phyloP scores from a whole-genome alignment of 2,329 filamentous ascomycete genomes.

The Apiospora arundinis region DNA sequence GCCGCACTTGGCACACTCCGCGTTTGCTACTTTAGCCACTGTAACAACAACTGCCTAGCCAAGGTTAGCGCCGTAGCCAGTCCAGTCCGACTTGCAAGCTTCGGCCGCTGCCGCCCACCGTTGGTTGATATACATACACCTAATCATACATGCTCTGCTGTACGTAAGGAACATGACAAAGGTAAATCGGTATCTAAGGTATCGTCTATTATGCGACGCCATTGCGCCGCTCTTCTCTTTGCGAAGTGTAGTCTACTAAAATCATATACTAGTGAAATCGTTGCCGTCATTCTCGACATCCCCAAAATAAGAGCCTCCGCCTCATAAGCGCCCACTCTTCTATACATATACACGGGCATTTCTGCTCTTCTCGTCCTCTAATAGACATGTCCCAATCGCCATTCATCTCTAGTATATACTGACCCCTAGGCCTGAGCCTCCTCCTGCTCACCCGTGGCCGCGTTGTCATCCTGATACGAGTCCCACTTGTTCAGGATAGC shows the following conservation, averaged over 20 bases:
- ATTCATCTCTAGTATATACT: constrained; percentile 37
- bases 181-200: not conserved
- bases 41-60: not conserved
- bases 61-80: not conserved
- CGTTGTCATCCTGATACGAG: constrained; percentile 66
- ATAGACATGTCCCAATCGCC: constrained; percentile 17
- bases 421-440: constrained; percentile 40
- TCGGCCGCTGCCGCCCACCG: constrained; percentile 16
- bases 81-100: not conserved
- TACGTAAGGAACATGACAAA: constrained; percentile 2
- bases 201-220: not conserved
- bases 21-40: not conserved
- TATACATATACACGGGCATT: constrained; percentile 4
- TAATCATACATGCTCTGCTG: not conserved
- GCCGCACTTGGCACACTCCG: not conserved
- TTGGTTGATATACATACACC: not conserved
- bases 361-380: not conserved
- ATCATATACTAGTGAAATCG: not conserved
- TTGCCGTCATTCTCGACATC: not conserved
- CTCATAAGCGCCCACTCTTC: not conserved
- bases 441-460: constrained; percentile 38
- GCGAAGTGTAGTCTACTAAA: not conserved
- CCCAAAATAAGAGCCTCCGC: not conserved
- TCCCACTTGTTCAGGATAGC: constrained; percentile 88
- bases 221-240: not conserved